Evolutionary conservation across 179 eudicot species (phyloP).

Genomic region (Beta macrorhiza): DNA sequence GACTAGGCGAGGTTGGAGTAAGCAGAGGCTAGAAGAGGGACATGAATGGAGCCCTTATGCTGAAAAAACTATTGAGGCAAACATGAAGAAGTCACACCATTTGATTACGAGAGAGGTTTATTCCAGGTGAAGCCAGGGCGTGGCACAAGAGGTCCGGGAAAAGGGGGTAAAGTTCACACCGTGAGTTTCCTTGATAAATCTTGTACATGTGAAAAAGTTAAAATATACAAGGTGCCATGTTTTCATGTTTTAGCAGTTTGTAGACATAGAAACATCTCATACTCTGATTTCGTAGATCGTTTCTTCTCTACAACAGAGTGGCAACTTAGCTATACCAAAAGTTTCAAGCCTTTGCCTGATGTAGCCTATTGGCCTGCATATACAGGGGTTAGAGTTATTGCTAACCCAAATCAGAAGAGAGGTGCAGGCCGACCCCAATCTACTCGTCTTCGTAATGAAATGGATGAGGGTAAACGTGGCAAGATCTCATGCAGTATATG

Average conservation of each 20-base stretch:
- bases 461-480: neutral
- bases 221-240: neutral
- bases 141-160: neutral
- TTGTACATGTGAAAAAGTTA: neutral
- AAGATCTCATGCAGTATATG: neutral
- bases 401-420: neutral
- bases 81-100: neutral
- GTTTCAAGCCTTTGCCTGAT: neutral
- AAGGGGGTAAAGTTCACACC: neutral
- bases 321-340: neutral
- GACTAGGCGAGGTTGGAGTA: no score
- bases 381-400: neutral
- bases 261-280: neutral
- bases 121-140: neutral
- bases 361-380: neutral
- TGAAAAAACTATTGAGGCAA: no score
- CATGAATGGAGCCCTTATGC: no score
- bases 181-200: no score
- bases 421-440: neutral
- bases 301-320: neutral
- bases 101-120: neutral
- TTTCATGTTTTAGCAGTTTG: neutral
- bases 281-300: neutral
- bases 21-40: no score
- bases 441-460: neutral